A percentile compares a stretch with the other conserved stretches of the same genome.
Evolutionary conservation across 495 filamentous ascomycete genomes (phyloP).

Genomic region (Cercophora newfieldiana): DNA sequence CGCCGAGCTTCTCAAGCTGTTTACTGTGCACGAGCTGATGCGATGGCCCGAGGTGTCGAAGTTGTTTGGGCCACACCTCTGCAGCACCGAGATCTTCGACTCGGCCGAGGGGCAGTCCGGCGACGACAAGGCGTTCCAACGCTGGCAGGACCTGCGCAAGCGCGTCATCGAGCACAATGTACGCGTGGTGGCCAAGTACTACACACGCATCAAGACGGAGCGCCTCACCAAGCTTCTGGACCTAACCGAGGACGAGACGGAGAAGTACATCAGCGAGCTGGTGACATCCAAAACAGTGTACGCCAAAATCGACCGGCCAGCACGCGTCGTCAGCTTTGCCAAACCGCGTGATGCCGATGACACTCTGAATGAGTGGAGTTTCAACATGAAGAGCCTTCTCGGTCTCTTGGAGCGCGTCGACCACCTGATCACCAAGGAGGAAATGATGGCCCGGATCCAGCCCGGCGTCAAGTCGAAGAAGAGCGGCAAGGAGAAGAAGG

Average conservation of each 20-base stretch:
- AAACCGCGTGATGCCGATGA: constrained; percentile 95
- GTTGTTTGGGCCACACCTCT: constrained; percentile 85
- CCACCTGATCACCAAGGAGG: constrained; percentile 98
- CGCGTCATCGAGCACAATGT: constrained; percentile 99
- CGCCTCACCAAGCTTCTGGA: constrained; percentile 88
- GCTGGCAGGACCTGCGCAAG: constrained; percentile 94
- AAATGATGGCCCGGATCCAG: constrained; percentile 99
- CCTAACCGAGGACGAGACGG: constrained; percentile 90
- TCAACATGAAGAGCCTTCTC: constrained; percentile 95
- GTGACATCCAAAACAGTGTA: constrained; percentile 96
- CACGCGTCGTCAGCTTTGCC: constrained; percentile 86
- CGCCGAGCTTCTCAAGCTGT: constrained; percentile 80
- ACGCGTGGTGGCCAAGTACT: constrained; percentile 95
- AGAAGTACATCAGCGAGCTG: constrained; percentile 93
- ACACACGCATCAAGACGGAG: constrained; percentile 91
- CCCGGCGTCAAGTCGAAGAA: constrained; percentile 51
- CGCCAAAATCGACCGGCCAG: constrained; percentile 95
- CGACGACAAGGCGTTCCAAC: constrained; percentile 73
- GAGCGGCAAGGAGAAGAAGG: constrained; percentile 35
- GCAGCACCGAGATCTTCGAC: constrained; percentile 86
- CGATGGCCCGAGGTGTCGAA: constrained; percentile 91
- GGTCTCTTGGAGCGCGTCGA: constrained; percentile 92
- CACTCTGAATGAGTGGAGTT: constrained; percentile 97
- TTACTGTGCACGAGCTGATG: constrained; percentile 96
- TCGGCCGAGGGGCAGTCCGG: constrained; percentile 56